These are phyloP conservation scores for Candida golubevii DNA, from an alignment of 805 yeast species.

Conservation along the genomic window DNA sequence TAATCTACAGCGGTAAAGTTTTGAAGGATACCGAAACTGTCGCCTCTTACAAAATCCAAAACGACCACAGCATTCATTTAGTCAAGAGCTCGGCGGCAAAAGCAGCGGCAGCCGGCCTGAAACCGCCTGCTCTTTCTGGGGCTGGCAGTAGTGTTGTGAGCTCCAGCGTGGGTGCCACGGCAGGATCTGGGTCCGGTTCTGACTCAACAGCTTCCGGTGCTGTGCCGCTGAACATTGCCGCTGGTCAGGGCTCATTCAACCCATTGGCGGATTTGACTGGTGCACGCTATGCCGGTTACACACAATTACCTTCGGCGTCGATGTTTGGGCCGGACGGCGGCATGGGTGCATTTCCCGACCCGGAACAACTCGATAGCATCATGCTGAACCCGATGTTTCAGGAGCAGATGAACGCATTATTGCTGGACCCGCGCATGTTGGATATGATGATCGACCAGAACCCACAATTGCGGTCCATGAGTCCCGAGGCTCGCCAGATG, in stretches of 20 bases:
- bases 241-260: constrained; percentile 87
- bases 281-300: constrained; percentile 91
- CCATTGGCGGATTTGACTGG: constrained; percentile 91
- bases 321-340: constrained; percentile 97
- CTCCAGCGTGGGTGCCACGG: constrained; percentile 13
- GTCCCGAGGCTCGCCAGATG: constrained; percentile 84
- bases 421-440: constrained; percentile 83
- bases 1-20: constrained; percentile 92
- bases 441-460: constrained; percentile 76
- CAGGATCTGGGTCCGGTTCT: constrained; percentile 2
- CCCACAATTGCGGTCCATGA: constrained; percentile 82
- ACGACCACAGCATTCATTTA: constrained; percentile 83
- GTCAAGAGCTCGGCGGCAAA: constrained; percentile 60
- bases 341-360: constrained; percentile 65
- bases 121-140: constrained; percentile 10
- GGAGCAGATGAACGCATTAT: constrained; percentile 76
- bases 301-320: constrained; percentile 80
- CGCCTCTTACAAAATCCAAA: constrained; percentile 71
- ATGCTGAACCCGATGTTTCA: constrained; percentile 79
- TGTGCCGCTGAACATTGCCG: constrained; percentile 77
- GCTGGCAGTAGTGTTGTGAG: constrained; percentile 13
- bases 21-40: constrained; percentile 79
- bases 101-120: constrained; percentile 21
- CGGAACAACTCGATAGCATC: constrained; percentile 69
- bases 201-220: constrained; percentile 1